These are phyloP conservation scores for Candida gigantensis DNA, from an alignment of 1,139 yeast genomes.

Conservation along the genomic window DNA sequence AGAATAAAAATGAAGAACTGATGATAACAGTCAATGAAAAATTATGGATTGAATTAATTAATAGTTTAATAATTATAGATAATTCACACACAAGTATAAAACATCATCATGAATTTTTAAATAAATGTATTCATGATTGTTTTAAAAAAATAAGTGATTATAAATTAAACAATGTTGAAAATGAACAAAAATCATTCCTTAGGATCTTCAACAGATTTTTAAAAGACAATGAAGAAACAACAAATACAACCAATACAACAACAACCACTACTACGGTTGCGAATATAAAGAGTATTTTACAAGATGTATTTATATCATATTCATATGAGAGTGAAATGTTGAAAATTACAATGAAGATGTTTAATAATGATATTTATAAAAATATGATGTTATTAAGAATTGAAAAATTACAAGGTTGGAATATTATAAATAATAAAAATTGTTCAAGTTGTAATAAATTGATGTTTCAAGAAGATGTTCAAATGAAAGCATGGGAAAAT, in stretches of 20 bases:
- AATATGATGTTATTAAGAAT: conserved; percentile 41
- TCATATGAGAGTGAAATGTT: conserved; percentile 63
- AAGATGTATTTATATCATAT: conserved; percentile 65
- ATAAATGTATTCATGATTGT: conserved; percentile 50
- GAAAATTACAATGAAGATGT: conserved; percentile 50
- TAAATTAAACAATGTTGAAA: conserved; percentile 31
- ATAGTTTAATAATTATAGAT: conserved; percentile 23
- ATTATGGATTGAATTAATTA: conserved; percentile 41
- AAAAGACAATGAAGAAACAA: conserved; percentile 19
- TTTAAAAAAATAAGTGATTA: conserved; percentile 52
- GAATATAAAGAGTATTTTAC: conserved; percentile 60
- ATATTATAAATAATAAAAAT: conserved; percentile 47
- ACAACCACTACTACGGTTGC: conserved; percentile 58
- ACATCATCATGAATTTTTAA: conserved; percentile 33
- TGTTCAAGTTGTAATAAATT: conserved; percentile 74
- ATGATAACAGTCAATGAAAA: conserved; percentile 31
- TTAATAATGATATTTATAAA: conserved; percentile 54
- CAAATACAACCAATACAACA: too few species aligned
- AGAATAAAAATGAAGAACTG: too few species aligned
- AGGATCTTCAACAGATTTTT: conserved; percentile 53
- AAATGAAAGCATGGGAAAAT: conserved; percentile 53
- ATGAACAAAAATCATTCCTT: conserved; percentile 42
- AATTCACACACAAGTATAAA: too few species aligned
- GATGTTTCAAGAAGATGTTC: conserved; percentile 56
- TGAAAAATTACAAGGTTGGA: conserved; percentile 59